Evolutionary conservation across 1,284 basidiomycete species (phyloP).

Genomic region (Phylloporus sp.): DNA sequence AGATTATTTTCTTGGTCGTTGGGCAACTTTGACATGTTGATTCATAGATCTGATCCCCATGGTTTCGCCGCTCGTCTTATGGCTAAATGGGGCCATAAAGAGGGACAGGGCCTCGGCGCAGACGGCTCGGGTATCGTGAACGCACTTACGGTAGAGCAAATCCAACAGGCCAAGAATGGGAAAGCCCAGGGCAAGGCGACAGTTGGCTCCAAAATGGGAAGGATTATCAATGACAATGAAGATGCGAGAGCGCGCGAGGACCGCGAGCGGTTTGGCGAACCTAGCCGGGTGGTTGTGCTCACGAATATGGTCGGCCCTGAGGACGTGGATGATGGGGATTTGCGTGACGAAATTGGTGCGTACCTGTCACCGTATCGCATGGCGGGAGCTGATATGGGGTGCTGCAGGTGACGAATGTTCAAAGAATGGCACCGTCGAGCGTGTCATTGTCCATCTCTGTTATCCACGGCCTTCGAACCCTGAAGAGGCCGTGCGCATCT

Average conservation of each 20-base stretch:
- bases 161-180: conserved; percentile 40
- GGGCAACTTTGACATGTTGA: neutral
- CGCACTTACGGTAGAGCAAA: conserved; percentile 82
- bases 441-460: conserved; percentile 84
- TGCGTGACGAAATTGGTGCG: conserved; percentile 86
- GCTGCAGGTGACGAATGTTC: conserved; percentile 79
- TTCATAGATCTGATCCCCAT: conserved; percentile 66
- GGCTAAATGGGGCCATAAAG: conserved; percentile 95
- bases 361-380: conserved; percentile 30
- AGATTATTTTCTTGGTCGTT: conserved; percentile 16
- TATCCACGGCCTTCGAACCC: conserved; percentile 66
- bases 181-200: conserved; percentile 45
- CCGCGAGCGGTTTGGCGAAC: conserved; percentile 81
- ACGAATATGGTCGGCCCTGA: conserved; percentile 87
- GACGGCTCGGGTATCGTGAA: conserved; percentile 87
- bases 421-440: conserved; percentile 89
- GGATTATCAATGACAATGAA: conserved; percentile 88
- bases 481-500: conserved; percentile 81
- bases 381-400: conserved; percentile 9
- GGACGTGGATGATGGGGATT: conserved; percentile 85
- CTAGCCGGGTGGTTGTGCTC: conserved; percentile 87
- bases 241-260: conserved; percentile 79
- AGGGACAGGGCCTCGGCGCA: conserved; percentile 88
- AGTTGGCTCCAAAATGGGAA: conserved; percentile 74
- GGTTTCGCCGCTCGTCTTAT: conserved; percentile 83